Conservation (phyloP, 306 rosid species). For the cucumber (Cucumis sativus) region DNA sequence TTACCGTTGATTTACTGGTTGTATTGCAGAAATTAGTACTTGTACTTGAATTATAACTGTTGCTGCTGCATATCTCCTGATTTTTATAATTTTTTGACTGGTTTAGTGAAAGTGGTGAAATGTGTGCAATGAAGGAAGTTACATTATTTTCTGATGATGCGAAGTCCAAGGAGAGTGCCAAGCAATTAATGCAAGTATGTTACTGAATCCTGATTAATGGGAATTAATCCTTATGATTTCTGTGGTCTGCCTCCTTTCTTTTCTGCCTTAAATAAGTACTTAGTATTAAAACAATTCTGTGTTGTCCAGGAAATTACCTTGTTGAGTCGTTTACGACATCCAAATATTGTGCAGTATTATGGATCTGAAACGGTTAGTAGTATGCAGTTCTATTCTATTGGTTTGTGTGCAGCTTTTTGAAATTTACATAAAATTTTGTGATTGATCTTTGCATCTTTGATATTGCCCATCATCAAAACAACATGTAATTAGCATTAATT, state of each 20-base stretch:
- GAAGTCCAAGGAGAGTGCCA: conserved; percentile 89
- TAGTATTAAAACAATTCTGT: neutral
- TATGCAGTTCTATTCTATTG: conserved; percentile 3
- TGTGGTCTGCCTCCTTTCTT: conserved; percentile 5
- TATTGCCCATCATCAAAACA: neutral
- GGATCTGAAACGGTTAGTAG: conserved; percentile 78
- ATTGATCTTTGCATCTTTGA: neutral
- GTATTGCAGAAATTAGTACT: neutral
- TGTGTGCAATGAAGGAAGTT: conserved; percentile 99
- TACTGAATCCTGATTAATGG: neutral
- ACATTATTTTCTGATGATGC: conserved; percentile 95
- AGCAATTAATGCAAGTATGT: conserved; percentile 84
- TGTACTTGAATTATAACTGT: neutral
- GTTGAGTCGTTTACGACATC: conserved; percentile 89
- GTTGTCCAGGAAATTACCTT: conserved; percentile 70
- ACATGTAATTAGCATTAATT: neutral
- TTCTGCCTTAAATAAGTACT: neutral
- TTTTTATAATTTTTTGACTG: neutral
- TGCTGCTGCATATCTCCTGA: neutral
- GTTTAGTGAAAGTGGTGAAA: conserved; percentile 79
- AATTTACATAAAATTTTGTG: neutral
- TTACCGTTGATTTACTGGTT: neutral
- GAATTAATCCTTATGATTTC: conserved; percentile 13
- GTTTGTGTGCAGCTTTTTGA: neutral
- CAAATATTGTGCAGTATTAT: conserved; percentile 90